These are phyloP conservation scores for Diophrys sp. DNA, from an alignment of 73 alveolate species.

Conservation along the genomic window DNA sequence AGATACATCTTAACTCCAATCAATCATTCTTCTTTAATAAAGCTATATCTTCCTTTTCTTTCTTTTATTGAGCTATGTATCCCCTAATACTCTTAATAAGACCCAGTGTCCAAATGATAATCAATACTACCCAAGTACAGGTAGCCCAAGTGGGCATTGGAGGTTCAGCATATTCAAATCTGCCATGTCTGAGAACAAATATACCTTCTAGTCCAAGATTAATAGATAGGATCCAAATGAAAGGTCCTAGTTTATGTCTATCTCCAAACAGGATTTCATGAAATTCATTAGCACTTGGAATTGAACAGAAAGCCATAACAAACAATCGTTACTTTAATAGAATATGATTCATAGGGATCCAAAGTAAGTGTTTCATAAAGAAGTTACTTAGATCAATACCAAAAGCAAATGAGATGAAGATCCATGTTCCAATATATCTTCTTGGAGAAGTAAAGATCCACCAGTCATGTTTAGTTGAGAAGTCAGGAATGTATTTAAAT, in stretches of 20 bases:
- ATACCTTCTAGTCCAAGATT: neutral
- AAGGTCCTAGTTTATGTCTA: slow-evolving; percentile 50
- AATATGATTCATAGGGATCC: slow-evolving; percentile 58
- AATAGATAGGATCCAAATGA: slow-evolving; percentile 26
- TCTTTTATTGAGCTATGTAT: no score
- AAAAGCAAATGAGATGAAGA: slow-evolving; percentile 38
- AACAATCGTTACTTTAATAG: slow-evolving; percentile 39
- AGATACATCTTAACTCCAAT: no score
- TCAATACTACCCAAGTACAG: neutral
- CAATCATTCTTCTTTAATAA: no score
- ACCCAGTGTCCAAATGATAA: no score
- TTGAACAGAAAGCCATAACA: slow-evolving; percentile 53
- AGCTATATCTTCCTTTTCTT: no score
- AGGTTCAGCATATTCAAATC: neutral
- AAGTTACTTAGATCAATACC: slow-evolving; percentile 61
- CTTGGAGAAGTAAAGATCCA: slow-evolving; percentile 29
- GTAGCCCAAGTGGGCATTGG: neutral
- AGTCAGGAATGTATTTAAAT: slow-evolving; percentile 29
- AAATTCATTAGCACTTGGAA: slow-evolving; percentile 50
- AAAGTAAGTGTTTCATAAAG: slow-evolving; percentile 56
- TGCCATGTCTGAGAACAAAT: neutral
- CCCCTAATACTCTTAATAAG: no score
- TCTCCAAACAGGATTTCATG: slow-evolving; percentile 29
- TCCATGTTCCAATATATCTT: slow-evolving; percentile 22
- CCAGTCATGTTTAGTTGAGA: slow-evolving; percentile 58